These are phyloP conservation scores for Eucalyptus cladocalyx DNA, from an alignment of 345 rosid species.

Conservation along the genomic window DNA sequence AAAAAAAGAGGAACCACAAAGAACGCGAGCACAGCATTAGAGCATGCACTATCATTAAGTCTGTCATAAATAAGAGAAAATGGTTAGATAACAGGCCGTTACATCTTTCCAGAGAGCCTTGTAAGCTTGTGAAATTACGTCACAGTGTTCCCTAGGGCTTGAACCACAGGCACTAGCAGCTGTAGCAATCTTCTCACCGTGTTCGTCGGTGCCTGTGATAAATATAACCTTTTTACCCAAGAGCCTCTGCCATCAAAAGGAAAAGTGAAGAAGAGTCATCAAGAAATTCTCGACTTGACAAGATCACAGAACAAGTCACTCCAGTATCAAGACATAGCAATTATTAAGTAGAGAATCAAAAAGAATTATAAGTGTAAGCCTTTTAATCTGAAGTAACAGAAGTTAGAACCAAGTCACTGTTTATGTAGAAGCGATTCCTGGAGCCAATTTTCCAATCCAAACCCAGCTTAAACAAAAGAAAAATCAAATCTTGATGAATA, in stretches of 20 bases:
- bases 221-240: constrained; percentile 72
- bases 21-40: background rate
- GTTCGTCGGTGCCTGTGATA: constrained; percentile 90
- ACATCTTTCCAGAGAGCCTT: constrained; percentile 75
- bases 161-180: constrained; percentile 66
- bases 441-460: background rate
- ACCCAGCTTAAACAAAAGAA: background rate
- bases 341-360: background rate
- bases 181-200: constrained; percentile 89
- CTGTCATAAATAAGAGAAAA: background rate
- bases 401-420: background rate
- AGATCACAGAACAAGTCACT: background rate
- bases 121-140: constrained; percentile 68
- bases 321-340: background rate
- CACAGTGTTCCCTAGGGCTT: constrained; percentile 74
- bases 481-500: background rate
- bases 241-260: constrained; percentile 64
- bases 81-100: background rate
- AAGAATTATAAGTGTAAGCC: background rate
- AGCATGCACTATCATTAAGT: background rate
- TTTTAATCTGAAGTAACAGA: background rate
- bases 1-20: background rate
- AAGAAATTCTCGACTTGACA: background rate
- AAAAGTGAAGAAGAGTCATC: background rate
- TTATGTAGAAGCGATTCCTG: background rate